A percentile compares a stretch with the other conserved stretches of the same genome.
phyloP scores from a whole-genome alignment of 257 asterid species.

The Plectranthus barbatus region DNA sequence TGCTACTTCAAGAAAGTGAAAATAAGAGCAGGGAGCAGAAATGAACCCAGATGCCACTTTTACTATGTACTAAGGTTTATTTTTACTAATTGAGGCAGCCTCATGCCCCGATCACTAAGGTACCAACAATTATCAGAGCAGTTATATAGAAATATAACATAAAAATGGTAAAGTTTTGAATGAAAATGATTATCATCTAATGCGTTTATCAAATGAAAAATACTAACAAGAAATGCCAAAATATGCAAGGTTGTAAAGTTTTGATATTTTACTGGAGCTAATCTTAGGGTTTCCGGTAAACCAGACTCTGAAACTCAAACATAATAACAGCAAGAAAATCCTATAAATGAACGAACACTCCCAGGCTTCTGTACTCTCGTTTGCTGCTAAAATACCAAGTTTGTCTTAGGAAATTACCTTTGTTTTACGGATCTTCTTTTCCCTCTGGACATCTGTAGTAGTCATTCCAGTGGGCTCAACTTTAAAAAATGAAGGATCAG shows the following conservation, averaged over 20 bases:
- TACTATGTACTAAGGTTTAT: neutral
- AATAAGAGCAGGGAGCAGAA: neutral
- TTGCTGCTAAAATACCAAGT: neutral
- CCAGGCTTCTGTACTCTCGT: neutral
- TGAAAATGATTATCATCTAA: neutral
- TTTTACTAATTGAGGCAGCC: neutral
- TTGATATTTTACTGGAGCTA: neutral
- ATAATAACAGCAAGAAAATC: neutral
- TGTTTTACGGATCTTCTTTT: slow-evolving; percentile 69
- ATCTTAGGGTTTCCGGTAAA: neutral
- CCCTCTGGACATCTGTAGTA: slow-evolving; percentile 47
- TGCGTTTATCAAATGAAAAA: neutral
- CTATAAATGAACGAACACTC: neutral
- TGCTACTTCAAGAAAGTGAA: neutral
- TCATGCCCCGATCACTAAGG: neutral
- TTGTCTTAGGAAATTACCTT: slow-evolving; percentile 46
- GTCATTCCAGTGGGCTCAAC: slow-evolving; percentile 40
- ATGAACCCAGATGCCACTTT: neutral
- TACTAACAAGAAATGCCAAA: neutral
- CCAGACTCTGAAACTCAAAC: neutral
- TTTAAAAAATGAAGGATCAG: slow-evolving; percentile 88
- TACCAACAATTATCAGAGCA: neutral
- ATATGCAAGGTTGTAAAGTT: neutral
- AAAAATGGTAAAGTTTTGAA: neutral
- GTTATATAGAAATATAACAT: neutral